Conservation (phyloP, 495 filamentous ascomycete genomes). For the Aspergillus diversus region DNA sequence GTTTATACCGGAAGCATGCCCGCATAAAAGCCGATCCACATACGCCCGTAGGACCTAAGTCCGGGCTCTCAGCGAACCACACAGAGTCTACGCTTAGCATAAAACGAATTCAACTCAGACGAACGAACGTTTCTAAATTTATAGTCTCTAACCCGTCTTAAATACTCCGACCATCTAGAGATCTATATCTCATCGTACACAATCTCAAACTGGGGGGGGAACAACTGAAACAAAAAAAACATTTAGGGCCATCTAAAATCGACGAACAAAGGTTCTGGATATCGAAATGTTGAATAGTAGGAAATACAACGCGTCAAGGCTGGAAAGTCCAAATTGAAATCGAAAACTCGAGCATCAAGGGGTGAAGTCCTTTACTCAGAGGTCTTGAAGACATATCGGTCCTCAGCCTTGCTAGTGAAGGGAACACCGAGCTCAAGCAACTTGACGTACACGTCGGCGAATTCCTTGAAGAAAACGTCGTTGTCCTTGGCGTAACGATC, state of each 20-base stretch:
- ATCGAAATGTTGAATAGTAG: slow-evolving; percentile 31
- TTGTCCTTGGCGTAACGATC: slow-evolving; percentile 93
- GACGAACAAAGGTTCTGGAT: slow-evolving; percentile 34
- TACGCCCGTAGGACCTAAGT: no score
- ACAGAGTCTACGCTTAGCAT: no score
- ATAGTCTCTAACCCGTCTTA: background rate
- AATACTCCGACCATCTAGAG: slow-evolving; percentile 11
- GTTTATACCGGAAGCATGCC: no score
- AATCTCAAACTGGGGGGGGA: slow-evolving; percentile 11
- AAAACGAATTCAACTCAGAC: no score
- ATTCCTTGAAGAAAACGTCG: slow-evolving; percentile 91
- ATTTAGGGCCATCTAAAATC: slow-evolving; percentile 11
- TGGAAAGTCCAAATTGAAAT: slow-evolving; percentile 15
- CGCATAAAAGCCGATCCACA: no score
- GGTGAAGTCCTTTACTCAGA: slow-evolving; percentile 41
- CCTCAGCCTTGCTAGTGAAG: slow-evolving; percentile 70
- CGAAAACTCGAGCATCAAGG: slow-evolving; percentile 9
- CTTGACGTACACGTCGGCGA: slow-evolving; percentile 74
- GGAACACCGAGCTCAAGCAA: slow-evolving; percentile 96
- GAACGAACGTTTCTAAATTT: background rate
- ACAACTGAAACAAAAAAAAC: slow-evolving; percentile 10
- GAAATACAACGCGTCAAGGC: slow-evolving; percentile 14
- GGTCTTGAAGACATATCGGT: slow-evolving; percentile 75
- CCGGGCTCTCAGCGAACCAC: no score
- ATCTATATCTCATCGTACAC: slow-evolving; percentile 16